A percentile compares a stretch with the other conserved stretches of the same genome.
These are phyloP conservation scores for Penicillium silybi DNA, from an alignment of 495 filamentous ascomycete species.

Conservation along the genomic window DNA sequence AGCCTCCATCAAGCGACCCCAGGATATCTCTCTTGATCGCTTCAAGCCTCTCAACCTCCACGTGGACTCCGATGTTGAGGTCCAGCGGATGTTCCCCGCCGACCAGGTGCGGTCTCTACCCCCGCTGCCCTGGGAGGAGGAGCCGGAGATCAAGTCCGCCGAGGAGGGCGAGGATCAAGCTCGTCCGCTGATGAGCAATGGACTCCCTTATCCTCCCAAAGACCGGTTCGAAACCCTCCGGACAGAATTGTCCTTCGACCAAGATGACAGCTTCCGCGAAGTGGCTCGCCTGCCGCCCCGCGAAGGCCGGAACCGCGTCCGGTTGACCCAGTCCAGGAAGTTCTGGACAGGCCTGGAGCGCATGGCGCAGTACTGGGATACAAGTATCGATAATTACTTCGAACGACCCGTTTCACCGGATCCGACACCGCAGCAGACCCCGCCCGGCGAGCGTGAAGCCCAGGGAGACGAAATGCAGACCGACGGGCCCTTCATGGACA, in stretches of 20 bases:
- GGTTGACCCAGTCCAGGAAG: slow-evolving; percentile 53
- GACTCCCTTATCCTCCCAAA: slow-evolving; percentile 41
- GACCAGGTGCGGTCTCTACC: slow-evolving; percentile 38
- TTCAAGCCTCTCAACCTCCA: slow-evolving; percentile 52
- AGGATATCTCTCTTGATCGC: slow-evolving; percentile 47
- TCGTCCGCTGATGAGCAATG: slow-evolving; percentile 46
- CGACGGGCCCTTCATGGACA: slow-evolving; percentile 5
- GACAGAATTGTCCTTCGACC: slow-evolving; percentile 51
- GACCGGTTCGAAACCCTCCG: slow-evolving; percentile 46
- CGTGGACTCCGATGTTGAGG: slow-evolving; percentile 37
- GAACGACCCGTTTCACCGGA: slow-evolving; percentile 32
- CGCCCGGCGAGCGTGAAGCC: slow-evolving; percentile 11
- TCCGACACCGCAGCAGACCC: slow-evolving; percentile 19
- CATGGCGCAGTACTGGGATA: slow-evolving; percentile 64
- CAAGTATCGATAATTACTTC: slow-evolving; percentile 53
- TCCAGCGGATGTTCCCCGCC: slow-evolving; percentile 44
- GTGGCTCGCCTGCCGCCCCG: slow-evolving; percentile 41
- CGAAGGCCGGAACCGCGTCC: slow-evolving; percentile 38
- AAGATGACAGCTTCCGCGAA: slow-evolving; percentile 54
- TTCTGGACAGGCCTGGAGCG: slow-evolving; percentile 58
- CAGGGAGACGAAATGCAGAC: slow-evolving; percentile 23
- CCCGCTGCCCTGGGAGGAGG: slow-evolving; percentile 45
- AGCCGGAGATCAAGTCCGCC: slow-evolving; percentile 9
- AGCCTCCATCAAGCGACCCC: slow-evolving; percentile 47
- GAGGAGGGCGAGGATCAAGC: slow-evolving; percentile 18